Evolutionary conservation across 495 filamentous ascomycete species (phyloP), one percentile per base, ranked within the genome.

Genomic region (Penicillium daleae): DNA sequence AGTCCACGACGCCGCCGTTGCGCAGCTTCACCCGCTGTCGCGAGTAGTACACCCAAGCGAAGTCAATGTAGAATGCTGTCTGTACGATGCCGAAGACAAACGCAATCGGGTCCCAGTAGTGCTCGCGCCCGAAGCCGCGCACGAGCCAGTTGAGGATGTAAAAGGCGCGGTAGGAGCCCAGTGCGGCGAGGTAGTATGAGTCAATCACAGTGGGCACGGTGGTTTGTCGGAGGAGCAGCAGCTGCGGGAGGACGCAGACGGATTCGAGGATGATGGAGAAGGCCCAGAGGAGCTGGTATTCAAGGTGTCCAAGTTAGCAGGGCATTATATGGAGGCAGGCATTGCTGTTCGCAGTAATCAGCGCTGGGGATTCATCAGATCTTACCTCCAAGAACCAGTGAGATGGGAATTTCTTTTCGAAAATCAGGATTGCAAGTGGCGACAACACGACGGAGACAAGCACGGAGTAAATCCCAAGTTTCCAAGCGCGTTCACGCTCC

Each of bases 171-270:
- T 98, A 99, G 13, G 89, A 88, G 32, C 96, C 96, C 2, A 98
- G 83, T 6, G 92, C 86, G 31, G 94, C 78, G 48, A 98, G 89
- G 75, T 99, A 99, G 77, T 90, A 97, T 8, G 91, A 95, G 69
- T 96, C 92, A 76, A 99, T 93, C 39, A 97, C 95, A 12, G 96
- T 98, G 3, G 95, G 96, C 3, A 97, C 92, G 33, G 88, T 92
- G 22, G 95, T 98, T 71, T 98, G 92, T 49, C 95, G 90, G 26
- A 98, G 87, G 26, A 98, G 86, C 13, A 97, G 83, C 0, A 98
- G 86, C 68, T 99, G 95, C 0, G 96, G 96, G 17, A 98, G 84
- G 12, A 98, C 87, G 73, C 89, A 92, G 51, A 97, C 85, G 26
- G 92, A 93, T 76, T 99, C 96, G 56, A 98, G 87, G 56, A 95